These are phyloP conservation scores for Blepharisma stoltei DNA, from an alignment of 73 alveolate genomes.

Conservation along the genomic window DNA sequence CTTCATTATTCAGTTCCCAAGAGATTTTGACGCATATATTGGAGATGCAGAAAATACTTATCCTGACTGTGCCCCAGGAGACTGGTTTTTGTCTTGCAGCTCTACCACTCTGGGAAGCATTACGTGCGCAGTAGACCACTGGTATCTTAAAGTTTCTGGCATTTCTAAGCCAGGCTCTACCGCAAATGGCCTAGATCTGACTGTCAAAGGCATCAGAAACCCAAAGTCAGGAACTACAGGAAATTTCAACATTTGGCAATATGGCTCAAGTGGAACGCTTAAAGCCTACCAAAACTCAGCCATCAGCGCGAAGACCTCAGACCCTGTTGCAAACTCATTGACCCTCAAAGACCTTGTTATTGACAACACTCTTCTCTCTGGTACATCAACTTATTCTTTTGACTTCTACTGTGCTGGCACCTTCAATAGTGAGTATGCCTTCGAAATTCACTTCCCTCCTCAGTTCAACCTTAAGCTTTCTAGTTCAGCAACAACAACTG, in stretches of 20 bases:
- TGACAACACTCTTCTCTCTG: too few species aligned
- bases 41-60: background rate
- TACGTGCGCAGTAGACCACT: background rate
- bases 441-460: too few species aligned
- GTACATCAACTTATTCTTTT: too few species aligned
- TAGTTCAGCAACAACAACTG: too few species aligned
- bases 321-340: too few species aligned
- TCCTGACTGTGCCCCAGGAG: background rate
- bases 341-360: too few species aligned
- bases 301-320: too few species aligned
- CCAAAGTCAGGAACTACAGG: background rate
- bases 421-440: too few species aligned
- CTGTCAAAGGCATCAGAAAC: background rate
- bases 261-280: too few species aligned
- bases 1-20: slow-evolving; percentile 3
- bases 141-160: background rate
- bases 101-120: background rate
- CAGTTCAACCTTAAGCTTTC: too few species aligned
- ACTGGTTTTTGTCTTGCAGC: background rate
- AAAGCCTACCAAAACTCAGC: too few species aligned
- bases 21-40: slow-evolving; percentile 3
- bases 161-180: background rate
- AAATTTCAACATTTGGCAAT: background rate
- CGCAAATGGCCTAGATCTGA: background rate
- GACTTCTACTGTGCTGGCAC: too few species aligned